Evolutionary conservation across 495 filamentous ascomycete species (phyloP).

Genomic region (Trichocladium antarcticum): DNA sequence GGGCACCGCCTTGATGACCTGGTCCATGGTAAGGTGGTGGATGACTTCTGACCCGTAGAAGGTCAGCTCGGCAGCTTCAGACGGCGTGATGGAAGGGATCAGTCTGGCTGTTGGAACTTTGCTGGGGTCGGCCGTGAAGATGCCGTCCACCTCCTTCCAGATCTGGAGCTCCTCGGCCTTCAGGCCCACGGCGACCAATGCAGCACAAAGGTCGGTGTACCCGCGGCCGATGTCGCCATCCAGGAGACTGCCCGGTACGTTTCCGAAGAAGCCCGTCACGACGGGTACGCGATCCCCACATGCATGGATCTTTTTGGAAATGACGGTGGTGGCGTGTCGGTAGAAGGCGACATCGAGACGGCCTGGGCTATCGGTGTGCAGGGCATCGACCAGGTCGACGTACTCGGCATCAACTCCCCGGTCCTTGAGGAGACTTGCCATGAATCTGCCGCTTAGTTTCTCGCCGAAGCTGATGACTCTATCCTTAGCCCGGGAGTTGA

Average conservation of each 20-base stretch:
- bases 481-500: slow-evolving; percentile 74
- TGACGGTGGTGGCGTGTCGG: slow-evolving; percentile 48
- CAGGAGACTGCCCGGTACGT: slow-evolving; percentile 68
- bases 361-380: slow-evolving; percentile 49
- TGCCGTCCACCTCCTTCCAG: slow-evolving; percentile 89
- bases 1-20: slow-evolving; percentile 75
- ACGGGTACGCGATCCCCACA: slow-evolving; percentile 65
- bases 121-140: slow-evolving; percentile 77
- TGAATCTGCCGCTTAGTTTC: slow-evolving; percentile 80
- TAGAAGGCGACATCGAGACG: slow-evolving; percentile 76
- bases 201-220: slow-evolving; percentile 83
- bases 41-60: slow-evolving; percentile 95
- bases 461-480: slow-evolving; percentile 87
- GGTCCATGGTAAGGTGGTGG: slow-evolving; percentile 97
- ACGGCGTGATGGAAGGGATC: slow-evolving; percentile 65
- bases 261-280: slow-evolving; percentile 79
- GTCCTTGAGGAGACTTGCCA: slow-evolving; percentile 71
- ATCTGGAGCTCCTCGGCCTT: slow-evolving; percentile 73
- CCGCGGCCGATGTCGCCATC: slow-evolving; percentile 69
- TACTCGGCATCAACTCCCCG: slow-evolving; percentile 68
- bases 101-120: slow-evolving; percentile 79
- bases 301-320: slow-evolving; percentile 55
- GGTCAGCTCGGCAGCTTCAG: slow-evolving; percentile 81
- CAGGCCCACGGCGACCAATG: slow-evolving; percentile 67
- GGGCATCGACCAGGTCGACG: slow-evolving; percentile 68